Percentiles rank a stretch among this genome's conserved stretches.
These are phyloP conservation scores for Pseudonitzschia delicatissima DNA, from an alignment of 108 stramenopile species.

Conservation along the genomic window DNA sequence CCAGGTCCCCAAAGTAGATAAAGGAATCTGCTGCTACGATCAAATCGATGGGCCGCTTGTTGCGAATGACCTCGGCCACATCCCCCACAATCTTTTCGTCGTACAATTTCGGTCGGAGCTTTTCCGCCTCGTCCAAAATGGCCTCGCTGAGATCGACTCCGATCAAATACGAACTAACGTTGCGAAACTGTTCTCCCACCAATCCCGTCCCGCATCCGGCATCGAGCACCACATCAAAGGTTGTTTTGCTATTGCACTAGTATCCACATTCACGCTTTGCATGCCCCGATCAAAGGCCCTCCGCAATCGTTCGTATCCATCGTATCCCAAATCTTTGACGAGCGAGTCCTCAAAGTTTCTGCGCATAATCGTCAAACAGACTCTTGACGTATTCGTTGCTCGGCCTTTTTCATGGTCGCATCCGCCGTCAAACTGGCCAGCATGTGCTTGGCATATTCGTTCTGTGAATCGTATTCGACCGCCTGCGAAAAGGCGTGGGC, in stretches of 20 bases:
- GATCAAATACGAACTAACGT: conserved; percentile 55
- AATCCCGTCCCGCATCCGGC: conserved; percentile 79
- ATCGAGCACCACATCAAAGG: conserved; percentile 53
- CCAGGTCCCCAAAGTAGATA: conserved; percentile 77
- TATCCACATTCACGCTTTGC: no score
- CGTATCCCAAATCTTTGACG: conserved; percentile 66
- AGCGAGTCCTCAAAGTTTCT: conserved; percentile 72
- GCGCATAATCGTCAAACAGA: conserved; percentile 73
- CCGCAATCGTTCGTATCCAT: conserved; percentile 62
- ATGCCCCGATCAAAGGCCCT: conserved; percentile 55
- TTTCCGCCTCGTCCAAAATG: conserved; percentile 63
- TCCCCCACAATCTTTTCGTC: conserved; percentile 57
- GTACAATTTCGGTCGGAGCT: conserved; percentile 58
- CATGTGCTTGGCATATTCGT: conserved; percentile 70
- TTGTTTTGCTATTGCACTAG: no score
- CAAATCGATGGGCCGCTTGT: conserved; percentile 48
- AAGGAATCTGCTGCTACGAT: conserved; percentile 72
- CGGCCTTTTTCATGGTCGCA: conserved; percentile 75
- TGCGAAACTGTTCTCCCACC: conserved; percentile 75
- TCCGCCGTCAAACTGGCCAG: conserved; percentile 71
- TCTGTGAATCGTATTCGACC: conserved; percentile 40
- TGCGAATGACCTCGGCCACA: conserved; percentile 46
- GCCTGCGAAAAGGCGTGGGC: conserved; percentile 58
- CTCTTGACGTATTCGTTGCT: conserved; percentile 52
- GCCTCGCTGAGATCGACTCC: conserved; percentile 65